phyloP scores from a whole-genome alignment of 805 yeast species.

The Cyberlindnera petersonii region DNA sequence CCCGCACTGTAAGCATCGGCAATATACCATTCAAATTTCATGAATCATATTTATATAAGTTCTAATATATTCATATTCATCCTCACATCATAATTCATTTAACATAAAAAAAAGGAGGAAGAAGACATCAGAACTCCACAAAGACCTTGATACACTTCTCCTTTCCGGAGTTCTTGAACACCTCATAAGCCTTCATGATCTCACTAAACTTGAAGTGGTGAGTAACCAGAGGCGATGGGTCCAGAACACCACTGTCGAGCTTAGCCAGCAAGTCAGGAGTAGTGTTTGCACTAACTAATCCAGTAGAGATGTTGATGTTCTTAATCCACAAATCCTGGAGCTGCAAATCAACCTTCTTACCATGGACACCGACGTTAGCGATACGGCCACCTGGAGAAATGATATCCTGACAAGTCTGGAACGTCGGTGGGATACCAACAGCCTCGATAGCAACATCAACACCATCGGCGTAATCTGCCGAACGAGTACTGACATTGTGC shows the following conservation, averaged over 20 bases:
- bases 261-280: slow-evolving; percentile 36
- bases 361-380: slow-evolving; percentile 62
- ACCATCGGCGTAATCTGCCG: slow-evolving; percentile 37
- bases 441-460: slow-evolving; percentile 64
- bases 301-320: slow-evolving; percentile 43
- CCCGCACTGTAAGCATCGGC: too few relatives aligned
- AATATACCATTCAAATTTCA: too few relatives aligned
- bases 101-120: too few relatives aligned
- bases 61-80: too few relatives aligned
- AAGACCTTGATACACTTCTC: slow-evolving; percentile 53
- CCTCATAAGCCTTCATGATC: slow-evolving; percentile 56
- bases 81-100: too few relatives aligned
- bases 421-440: slow-evolving; percentile 62
- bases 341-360: slow-evolving; percentile 37
- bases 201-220: slow-evolving; percentile 54
- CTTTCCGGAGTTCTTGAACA: slow-evolving; percentile 46
- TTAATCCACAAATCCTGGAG: slow-evolving; percentile 44
- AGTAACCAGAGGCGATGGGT: slow-evolving; percentile 50
- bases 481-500: slow-evolving; percentile 20
- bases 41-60: too few relatives aligned
- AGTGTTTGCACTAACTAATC: slow-evolving; percentile 45
- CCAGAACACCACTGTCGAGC: slow-evolving; percentile 32
- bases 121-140: too few relatives aligned
- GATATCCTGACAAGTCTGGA: slow-evolving; percentile 53
- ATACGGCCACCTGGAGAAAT: slow-evolving; percentile 58